Evolutionary conservation across 306 rosid genomes (phyloP).

Genomic region (Prunus campanulata): DNA sequence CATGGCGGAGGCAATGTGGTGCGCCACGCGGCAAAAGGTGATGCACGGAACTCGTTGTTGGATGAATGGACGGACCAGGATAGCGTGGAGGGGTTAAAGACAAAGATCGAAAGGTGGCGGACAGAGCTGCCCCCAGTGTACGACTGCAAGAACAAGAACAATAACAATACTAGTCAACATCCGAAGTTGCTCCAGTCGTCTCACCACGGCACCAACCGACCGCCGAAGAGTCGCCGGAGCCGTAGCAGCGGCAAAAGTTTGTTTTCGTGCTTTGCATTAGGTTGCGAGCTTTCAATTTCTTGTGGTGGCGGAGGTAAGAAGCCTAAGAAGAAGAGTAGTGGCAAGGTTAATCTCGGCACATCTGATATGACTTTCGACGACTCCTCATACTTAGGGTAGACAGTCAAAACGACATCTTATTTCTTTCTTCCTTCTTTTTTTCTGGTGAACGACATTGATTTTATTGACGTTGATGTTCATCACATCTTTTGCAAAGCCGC

Average conservation of each 20-base stretch:
- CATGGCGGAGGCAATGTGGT: neutral
- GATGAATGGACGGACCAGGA: conserved; percentile 60
- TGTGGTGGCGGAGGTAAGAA: conserved; percentile 49
- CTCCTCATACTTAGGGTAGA: conserved; percentile 5
- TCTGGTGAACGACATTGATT: neutral
- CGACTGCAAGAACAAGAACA: conserved; percentile 15
- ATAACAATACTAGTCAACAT: neutral
- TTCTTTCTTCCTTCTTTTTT: neutral
- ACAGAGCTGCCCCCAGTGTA: conserved; percentile 55
- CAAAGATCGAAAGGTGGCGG: conserved; percentile 74
- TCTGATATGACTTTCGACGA: conserved; percentile 54
- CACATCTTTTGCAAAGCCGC: neutral
- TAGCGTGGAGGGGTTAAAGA: conserved; percentile 51
- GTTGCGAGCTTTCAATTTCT: conserved; percentile 58
- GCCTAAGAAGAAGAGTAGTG: conserved; percentile 32
- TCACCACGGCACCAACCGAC: neutral
- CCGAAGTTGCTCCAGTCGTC: neutral
- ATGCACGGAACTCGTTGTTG: conserved; percentile 29
- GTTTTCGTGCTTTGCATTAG: conserved; percentile 70
- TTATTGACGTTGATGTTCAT: neutral
- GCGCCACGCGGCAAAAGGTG: neutral
- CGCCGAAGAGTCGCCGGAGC: neutral
- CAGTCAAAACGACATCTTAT: neutral
- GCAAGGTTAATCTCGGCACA: conserved; percentile 9
- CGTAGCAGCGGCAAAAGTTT: conserved; percentile 26